Percentiles rank a stretch among this genome's conserved stretches.
Evolutionary conservation across 345 rosid genomes (phyloP).

Genomic region (Limnanthes douglasii): DNA sequence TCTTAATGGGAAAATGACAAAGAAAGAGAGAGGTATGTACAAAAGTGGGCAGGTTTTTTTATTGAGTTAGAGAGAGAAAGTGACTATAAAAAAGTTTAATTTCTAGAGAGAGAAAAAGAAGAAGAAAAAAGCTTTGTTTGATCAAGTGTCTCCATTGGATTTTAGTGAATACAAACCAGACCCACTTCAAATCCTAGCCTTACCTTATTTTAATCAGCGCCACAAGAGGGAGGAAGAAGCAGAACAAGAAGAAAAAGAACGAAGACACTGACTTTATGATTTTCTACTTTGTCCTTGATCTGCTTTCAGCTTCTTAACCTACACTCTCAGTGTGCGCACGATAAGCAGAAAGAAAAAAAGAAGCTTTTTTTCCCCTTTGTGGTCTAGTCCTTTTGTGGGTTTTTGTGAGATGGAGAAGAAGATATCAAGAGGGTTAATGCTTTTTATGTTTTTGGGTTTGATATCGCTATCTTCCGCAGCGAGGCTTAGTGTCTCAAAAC

Average conservation of each 20-base stretch:
- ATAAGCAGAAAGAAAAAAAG: constrained; percentile 5
- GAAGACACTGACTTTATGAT: constrained; percentile 1
- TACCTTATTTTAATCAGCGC: not conserved
- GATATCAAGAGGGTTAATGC: constrained; percentile 12
- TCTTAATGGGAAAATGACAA: constrained; percentile 8
- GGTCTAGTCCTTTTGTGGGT: constrained; percentile 1
- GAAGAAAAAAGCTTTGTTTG: constrained; percentile 3
- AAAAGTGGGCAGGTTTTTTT: not conserved
- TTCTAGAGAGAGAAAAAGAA: constrained; percentile 7
- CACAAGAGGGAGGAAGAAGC: not conserved
- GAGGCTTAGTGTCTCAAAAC: constrained; percentile 47
- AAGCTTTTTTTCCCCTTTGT: not conserved
- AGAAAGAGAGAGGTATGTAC: not conserved
- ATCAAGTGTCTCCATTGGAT: constrained; percentile 10
- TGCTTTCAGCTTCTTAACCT: constrained; percentile 8
- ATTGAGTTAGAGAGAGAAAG: not conserved
- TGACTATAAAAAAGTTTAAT: not conserved
- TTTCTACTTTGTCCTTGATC: not conserved
- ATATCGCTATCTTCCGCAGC: constrained; percentile 36
- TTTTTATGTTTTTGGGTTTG: constrained; percentile 28
- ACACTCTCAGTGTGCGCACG: constrained; percentile 9
- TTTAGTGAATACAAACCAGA: constrained; percentile 8
- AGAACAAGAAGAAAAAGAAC: not conserved
- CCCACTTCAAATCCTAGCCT: constrained; percentile 12
- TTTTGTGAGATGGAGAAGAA: constrained; percentile 7